Conservation (phyloP, 768 basidiomycete genomes). For the Macrolepiota albuminosa region DNA sequence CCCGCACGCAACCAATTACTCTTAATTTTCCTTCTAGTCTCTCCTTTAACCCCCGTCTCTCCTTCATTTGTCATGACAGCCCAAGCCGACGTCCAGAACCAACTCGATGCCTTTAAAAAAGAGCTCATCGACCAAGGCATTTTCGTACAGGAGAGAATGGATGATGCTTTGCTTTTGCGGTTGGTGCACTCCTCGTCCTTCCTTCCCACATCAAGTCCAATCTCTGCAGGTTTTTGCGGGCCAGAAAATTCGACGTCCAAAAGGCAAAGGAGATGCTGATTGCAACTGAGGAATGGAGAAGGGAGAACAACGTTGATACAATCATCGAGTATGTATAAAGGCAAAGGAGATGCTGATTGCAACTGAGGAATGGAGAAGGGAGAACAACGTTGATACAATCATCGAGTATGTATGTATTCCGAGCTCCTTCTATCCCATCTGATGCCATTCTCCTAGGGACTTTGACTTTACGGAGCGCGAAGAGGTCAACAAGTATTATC, state of each 20-base stretch:
- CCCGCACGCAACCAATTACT: too few relatives aligned
- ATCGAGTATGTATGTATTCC: conserved; percentile 45
- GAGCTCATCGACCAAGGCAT: conserved; percentile 56
- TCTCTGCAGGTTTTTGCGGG: conserved; percentile 73
- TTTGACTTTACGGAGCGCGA: conserved; percentile 84
- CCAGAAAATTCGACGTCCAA: conserved; percentile 84
- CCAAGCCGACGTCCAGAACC: conserved; percentile 45
- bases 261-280: conserved; percentile 85
- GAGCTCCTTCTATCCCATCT: background rate
- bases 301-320: conserved; percentile 77
- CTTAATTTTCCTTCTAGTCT: too few relatives aligned
- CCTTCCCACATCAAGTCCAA: background rate
- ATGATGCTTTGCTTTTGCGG: conserved; percentile 65
- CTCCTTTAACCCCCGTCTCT: background rate
- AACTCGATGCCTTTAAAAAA: conserved; percentile 61
- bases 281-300: conserved; percentile 84
- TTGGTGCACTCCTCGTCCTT: conserved; percentile 14
- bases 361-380: conserved; percentile 87
- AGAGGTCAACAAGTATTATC: conserved; percentile 88
- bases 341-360: conserved; percentile 81
- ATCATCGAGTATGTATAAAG: conserved; percentile 55
- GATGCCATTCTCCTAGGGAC: conserved; percentile 38
- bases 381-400: conserved; percentile 77
- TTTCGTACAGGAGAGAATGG: conserved; percentile 63
- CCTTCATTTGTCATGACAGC: background rate